A percentile compares a stretch with the other conserved stretches of the same genome.
phyloP scores from a whole-genome alignment of 1,284 basidiomycete genomes.

The Xanthoconium separans region DNA sequence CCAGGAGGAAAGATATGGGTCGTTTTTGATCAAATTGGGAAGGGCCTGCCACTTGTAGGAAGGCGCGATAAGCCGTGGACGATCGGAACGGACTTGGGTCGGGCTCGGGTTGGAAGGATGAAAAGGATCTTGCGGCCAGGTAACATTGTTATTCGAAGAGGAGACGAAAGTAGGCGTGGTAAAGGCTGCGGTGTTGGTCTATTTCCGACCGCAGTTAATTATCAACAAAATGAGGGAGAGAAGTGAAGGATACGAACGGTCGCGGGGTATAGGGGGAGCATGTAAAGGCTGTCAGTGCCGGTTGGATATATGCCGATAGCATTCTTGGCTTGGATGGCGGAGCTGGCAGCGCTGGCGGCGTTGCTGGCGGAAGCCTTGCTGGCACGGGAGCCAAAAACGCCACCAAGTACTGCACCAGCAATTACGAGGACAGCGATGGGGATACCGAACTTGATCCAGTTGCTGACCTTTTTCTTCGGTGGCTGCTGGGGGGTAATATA shows the following conservation, averaged over 20 bases:
- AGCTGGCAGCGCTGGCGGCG: slow-evolving; percentile 37
- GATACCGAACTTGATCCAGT: slow-evolving; percentile 57
- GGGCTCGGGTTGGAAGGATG: slow-evolving; percentile 59
- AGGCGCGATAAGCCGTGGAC: slow-evolving; percentile 92
- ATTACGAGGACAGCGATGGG: slow-evolving; percentile 57
- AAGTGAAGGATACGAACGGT: slow-evolving; percentile 56
- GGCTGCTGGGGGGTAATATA: slow-evolving; percentile 50
- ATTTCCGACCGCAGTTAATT: neutral
- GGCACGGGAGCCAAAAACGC: slow-evolving; percentile 57
- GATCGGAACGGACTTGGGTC: slow-evolving; percentile 68
- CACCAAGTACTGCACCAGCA: slow-evolving; percentile 65
- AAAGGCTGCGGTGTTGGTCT: slow-evolving; percentile 83
- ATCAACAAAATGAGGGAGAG: neutral
- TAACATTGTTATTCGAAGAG: slow-evolving; percentile 44
- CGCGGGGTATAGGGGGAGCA: slow-evolving; percentile 86
- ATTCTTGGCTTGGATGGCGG: slow-evolving; percentile 60
- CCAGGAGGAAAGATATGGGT: slow-evolving; percentile 89
- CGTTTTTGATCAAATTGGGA: slow-evolving; percentile 73
- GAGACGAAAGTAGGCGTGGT: slow-evolving; percentile 70
- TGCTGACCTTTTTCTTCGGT: slow-evolving; percentile 41
- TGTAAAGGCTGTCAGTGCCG: slow-evolving; percentile 68
- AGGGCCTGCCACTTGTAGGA: slow-evolving; percentile 90
- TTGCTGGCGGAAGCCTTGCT: slow-evolving; percentile 41
- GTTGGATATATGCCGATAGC: slow-evolving; percentile 69
- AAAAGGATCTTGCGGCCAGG: slow-evolving; percentile 80